Evolutionary conservation across 2,329 filamentous ascomycete genomes (phyloP), one percentile per base, ranked within the genome.

Genomic region (Penicillium sp.): DNA sequence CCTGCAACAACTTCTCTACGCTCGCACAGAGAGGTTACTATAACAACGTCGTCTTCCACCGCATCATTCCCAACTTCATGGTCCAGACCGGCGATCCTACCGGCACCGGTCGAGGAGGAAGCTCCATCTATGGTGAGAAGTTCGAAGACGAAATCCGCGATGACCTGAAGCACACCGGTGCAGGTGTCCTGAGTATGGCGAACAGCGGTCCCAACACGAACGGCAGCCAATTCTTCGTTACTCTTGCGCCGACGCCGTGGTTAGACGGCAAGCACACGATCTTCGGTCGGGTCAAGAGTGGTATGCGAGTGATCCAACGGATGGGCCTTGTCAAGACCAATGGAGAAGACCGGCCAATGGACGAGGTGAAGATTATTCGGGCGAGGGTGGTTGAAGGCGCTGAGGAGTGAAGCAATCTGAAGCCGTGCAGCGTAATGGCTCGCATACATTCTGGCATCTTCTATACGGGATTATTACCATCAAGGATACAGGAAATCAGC

Each of bases 261-360:
- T 76, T 99, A 53, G 94, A 99, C 74, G 91, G 92, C 18, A 97
- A 96, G 74, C 93, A 99, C 72, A 96, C 92, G 9, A 95, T 99
- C 61, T 99, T 99, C 69, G 94, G 94, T 1, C 79, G 93, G 47
- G 91, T 99, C 32, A 92, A 89, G 77, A 83, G 75, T 48, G 94
- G 94, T 0, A 84, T 97, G 82, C 79, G 82, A 50, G 80, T 93
- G n/a, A 86, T 97, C 23, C 87, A 90, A 78, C 82, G 91, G 60
- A 89, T 99, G 84, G 94, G 92, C 0, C 70, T 94, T 51, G 91
- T 96, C 43, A 90, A 89, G 77, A 96, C 91, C 1, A 90, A 85
- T 20, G 75, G 76, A 7, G 90, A 93, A 62, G 94, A 97, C 72
- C 78, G 87, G 62, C 94, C 94, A 0, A 74, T 85, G 5, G 88